Base-by-base conservation (phyloP, 208 protist genomes). In the Blastocrithidia nonstop region DNA sequence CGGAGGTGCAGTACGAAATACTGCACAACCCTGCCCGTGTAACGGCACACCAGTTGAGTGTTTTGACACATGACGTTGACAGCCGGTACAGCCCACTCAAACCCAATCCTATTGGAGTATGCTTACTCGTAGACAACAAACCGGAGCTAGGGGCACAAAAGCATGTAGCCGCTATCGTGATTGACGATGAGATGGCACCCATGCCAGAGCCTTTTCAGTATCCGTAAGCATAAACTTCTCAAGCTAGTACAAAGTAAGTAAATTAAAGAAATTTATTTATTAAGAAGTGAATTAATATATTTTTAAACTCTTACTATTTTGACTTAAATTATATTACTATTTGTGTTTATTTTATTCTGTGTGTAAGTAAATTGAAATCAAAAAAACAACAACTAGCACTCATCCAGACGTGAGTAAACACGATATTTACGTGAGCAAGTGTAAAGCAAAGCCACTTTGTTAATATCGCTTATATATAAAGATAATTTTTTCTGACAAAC, bases 21-120 rank as follows among this genome's bases (percentile, higher is more conserved):
- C 62, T 93, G 39, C 64, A 74, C 50, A 93, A 93, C 61, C 78
- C 83, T 6, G 60, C 72, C 2, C 78, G 83, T 24, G 67, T 93
- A 22, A 85, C 73, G 31, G 71, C 73, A 19, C 63, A 66, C 17
- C 83, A 93, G 63, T 71, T 88, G 31, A 24, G 46, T 7, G 53
- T 84, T 3, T 38, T 93, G n/a, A 57, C 58, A 11, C 73, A 87
- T 51, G 64, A 75, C 35, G 57, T 72, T 0, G 73, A 93, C 36
- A 36, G 15, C 20, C 83, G 83, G 5, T 93, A 83, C 57, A 40
- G 57, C 42, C 79, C 75, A 15, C 45, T 93, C 29, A 87, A 91
- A 62, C 44, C 68, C 33, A 50, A 68, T 37, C 61, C 70, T 20
- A 59, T 66, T 29, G 79, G 78, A 19, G 72, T 93, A n/a, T 88